Percentiles rank a stretch among this genome's conserved stretches.
Evolutionary conservation across 371 early-diverging fungal species (phyloP).

Genomic region (Rhizopus microsporus): DNA sequence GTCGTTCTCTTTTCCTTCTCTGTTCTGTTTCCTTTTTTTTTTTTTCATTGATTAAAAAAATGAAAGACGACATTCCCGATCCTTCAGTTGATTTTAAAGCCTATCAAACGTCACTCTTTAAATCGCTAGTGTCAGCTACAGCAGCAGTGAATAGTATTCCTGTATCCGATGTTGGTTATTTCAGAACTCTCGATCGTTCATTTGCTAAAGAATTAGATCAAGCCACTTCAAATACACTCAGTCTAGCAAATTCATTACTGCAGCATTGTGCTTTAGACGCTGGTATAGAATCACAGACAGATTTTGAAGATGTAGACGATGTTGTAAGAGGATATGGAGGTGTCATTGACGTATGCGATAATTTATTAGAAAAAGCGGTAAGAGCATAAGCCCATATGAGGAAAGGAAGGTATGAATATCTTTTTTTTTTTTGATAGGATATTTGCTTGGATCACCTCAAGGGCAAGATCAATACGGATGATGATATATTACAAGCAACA

Average conservation of each 20-base stretch:
- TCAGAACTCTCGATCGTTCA: constrained; percentile 65
- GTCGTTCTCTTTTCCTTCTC: background rate
- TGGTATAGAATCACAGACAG: constrained; percentile 18
- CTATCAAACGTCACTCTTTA: constrained; percentile 58
- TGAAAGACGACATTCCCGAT: constrained; percentile 28
- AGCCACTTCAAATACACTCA: constrained; percentile 53
- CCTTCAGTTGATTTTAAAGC: constrained; percentile 55
- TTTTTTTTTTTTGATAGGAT: constrained; percentile 34
- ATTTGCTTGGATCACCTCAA: constrained; percentile 57
- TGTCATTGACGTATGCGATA: constrained; percentile 80
- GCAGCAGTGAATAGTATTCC: constrained; percentile 67
- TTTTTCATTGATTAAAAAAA: background rate
- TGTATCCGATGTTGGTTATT: constrained; percentile 68
- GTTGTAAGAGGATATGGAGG: constrained; percentile 64
- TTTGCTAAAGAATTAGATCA: constrained; percentile 60
- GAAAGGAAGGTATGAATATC: background rate
- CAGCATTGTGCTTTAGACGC: constrained; percentile 44
- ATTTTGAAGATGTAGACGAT: constrained; percentile 67
- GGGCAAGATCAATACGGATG: constrained; percentile 43
- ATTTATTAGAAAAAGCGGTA: constrained; percentile 82
- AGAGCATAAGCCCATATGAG: constrained; percentile 17
- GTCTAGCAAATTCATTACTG: constrained; percentile 61
- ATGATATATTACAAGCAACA: constrained; percentile 45
- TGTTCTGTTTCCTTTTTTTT: background rate
- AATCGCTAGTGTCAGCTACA: constrained; percentile 63